Percentiles rank a stretch among this genome's conserved stretches.
Conservation (phyloP, 2,329 filamentous ascomycete genomes). For the Triangularia verruculosa region DNA sequence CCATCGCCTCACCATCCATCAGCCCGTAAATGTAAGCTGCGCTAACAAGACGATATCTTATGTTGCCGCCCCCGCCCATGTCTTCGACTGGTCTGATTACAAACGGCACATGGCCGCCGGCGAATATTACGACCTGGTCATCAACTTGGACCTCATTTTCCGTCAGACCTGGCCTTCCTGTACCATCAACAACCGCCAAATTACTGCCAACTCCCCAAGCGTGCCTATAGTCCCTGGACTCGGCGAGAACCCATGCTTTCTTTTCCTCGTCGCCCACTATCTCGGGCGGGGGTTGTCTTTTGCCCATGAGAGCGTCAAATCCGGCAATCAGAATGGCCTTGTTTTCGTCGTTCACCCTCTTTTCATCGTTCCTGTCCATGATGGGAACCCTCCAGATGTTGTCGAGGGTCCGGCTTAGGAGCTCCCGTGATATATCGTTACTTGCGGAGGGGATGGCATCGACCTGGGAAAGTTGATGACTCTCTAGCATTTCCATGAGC, state of each 20-base stretch:
- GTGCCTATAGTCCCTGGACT: constrained; percentile 7
- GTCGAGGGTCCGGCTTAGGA: not conserved
- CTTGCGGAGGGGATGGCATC: not conserved
- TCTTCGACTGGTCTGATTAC: not conserved
- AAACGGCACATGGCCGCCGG: constrained; percentile 10
- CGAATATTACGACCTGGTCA: constrained; percentile 2
- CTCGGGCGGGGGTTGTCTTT: not conserved
- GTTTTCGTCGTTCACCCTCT: not conserved
- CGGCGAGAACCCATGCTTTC: not conserved
- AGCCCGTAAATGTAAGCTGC: constrained; percentile 7
- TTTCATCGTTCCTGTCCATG: not conserved
- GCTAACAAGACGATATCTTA: constrained; percentile 5
- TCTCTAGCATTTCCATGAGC: not conserved
- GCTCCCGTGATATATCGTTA: not conserved
- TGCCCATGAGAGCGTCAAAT: constrained; percentile 6
- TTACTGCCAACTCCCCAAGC: not conserved
- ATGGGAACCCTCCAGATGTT: not conserved
- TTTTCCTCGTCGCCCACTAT: not conserved
- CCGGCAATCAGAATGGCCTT: not conserved
- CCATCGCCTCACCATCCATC: constrained; percentile 11
- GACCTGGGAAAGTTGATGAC: not conserved
- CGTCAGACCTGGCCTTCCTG: constrained; percentile 3
- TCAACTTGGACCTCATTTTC: not conserved
- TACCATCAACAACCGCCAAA: not conserved
- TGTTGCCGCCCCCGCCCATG: not conserved